Evolutionary conservation across 305 asterid genomes (phyloP), one percentile per base, ranked within the genome.

Genomic region (Lippia alba): DNA sequence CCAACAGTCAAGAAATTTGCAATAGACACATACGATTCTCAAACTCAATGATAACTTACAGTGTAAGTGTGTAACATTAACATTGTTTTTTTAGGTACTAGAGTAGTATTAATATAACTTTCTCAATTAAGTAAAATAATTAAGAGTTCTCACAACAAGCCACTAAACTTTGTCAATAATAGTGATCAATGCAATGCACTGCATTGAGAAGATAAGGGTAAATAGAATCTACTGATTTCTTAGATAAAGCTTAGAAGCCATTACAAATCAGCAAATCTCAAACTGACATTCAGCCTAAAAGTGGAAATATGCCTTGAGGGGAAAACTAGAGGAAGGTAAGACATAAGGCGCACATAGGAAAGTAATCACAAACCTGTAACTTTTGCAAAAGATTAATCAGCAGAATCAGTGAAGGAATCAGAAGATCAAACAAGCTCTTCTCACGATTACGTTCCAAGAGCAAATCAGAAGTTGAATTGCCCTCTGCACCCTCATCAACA

Each of bases 361-460:
- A 3, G 16, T 2, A 5, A 11, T n/a, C 51, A 54, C 81, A 56
- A 34, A 87, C 94, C 90, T 82, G 90, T 74, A 95, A 78, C 79
- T 81, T 89, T 80, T 90, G 96, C 87, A 95, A 80, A 70, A 92
- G 81, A 83, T 92, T 95, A 72, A 84, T 83, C 79, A 95, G 85
- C 79, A 92, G 79, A 67, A 90, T 80, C 84, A 95, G 66, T 67
- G 97, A 80, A 56, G 99, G 98, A 79, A 92, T 86, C 79, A 90
- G 85, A 70, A 95, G 85, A 83, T 91, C 97, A 77, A 87, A 69
- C 57, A 92, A 76, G 84, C 94, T 83, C 83, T 89, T 89, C 84
- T 95, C 99, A 44, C 96, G 96, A 78, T 87, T 92, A 67, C 98
- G 96, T 78, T 92, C 99, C 65, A 95, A 81, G 55, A 95, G 90